Base-by-base conservation (phyloP, 129 eudicot genomes). In the Ambrosia artemisiifolia region DNA sequence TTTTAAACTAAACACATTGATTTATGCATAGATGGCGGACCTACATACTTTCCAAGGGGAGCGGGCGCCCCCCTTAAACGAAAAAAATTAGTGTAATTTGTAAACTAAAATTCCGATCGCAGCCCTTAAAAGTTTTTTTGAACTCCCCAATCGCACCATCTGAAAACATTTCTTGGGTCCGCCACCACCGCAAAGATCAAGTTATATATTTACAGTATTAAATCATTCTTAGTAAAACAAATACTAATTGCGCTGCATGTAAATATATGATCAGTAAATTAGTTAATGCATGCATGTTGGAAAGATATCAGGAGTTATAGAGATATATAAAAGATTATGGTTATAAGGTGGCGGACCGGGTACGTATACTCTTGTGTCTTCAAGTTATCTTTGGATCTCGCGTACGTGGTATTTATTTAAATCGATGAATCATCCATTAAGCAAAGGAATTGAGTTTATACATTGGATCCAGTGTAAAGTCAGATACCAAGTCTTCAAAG, bases 391-490 rank as follows among this genome's bases (percentile, higher is more conserved):
- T 73, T 63, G 70, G 70, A 73, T 73, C 71, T 48, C 51, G 28
- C 24, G 40, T 43, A n/a, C 24, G 40, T 43, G 34, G 5, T 28
- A 72, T 18, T 62, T 46, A 61, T 62, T n/a, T 48, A 73, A 72
- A 46, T 73, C 34, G 50, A 62, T 47, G 71, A 73, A 48, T 63
- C 42, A 11, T 47, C 71, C 63, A 18, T 73, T 63, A 73, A 63
- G 70, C 78, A 73, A 73, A 50, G 71, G 63, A 62, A 73, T 62
- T 63, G 62, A 17, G 78, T 18, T 61, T 48, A 6, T 62, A 34
- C 70, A 73, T 73, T 20, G 78, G 69, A 73, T 73, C 69, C 9
- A 33, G 71, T 73, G 78, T 11, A 73, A 72, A 60, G 50, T 72
- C 76, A 59, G 16, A 34, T 71, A 54, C 14, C 51, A 8, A 17